Conservation (phyloP, 163 green algal genomes). For the Chlamydomonas reinhardtii region DNA sequence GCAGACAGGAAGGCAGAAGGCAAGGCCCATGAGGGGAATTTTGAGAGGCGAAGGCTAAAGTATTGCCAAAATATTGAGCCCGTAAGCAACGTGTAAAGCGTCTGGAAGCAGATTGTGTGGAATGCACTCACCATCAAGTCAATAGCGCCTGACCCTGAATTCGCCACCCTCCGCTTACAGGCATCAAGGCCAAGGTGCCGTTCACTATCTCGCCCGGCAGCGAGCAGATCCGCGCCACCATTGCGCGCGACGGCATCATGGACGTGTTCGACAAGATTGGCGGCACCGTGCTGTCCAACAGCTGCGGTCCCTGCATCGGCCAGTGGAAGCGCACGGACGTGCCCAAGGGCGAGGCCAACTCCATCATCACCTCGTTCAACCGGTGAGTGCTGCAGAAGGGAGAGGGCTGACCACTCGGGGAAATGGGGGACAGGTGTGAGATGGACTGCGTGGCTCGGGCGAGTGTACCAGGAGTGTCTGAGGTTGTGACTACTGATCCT, state of each 20-base stretch:
- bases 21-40: too few relatives aligned
- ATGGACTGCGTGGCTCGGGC: too few relatives aligned
- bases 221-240: constrained; percentile 97
- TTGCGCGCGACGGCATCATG: constrained; percentile 92
- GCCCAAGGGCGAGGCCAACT: constrained; percentile 92
- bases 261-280: constrained; percentile 93
- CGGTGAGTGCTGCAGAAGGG: background rate
- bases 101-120: too few relatives aligned
- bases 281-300: constrained; percentile 95
- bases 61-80: too few relatives aligned
- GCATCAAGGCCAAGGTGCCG: constrained; percentile 91
- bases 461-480: too few relatives aligned
- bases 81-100: too few relatives aligned
- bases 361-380: constrained; percentile 98
- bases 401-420: too few relatives aligned
- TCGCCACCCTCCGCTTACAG: constrained; percentile 47
- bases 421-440: too few relatives aligned
- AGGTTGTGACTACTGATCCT: background rate
- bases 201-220: constrained; percentile 95
- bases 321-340: constrained; percentile 97
- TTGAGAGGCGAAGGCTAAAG: too few relatives aligned
- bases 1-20: background rate
- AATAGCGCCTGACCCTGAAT: too few relatives aligned
- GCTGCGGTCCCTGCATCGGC: constrained; percentile 96
- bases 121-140: too few relatives aligned